phyloP scores from a whole-genome alignment of 2,329 filamentous ascomycete species.

The Hymenoscyphus fraxineus region DNA sequence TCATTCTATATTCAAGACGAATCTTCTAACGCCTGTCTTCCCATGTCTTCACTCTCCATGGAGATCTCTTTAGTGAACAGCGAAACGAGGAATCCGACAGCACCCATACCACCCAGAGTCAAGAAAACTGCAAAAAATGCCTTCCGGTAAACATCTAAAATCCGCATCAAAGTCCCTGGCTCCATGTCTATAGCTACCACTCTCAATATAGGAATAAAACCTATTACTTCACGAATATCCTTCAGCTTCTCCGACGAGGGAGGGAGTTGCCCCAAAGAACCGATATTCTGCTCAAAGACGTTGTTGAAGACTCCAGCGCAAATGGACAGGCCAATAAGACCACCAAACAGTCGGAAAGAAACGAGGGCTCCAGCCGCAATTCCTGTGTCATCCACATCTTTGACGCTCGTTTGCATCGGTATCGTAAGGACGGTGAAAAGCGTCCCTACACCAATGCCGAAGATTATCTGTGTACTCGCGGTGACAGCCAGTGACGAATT shows the following conservation, averaged over 20 bases:
- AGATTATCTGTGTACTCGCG: conserved; percentile 30
- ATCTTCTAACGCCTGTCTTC: conserved; percentile 4
- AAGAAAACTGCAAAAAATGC: conserved; percentile 8
- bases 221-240: conserved; percentile 8
- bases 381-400: conserved; percentile 35
- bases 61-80: conserved; percentile 11
- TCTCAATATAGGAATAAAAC: conserved; percentile 15
- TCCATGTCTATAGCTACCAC: background rate
- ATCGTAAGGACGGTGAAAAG: conserved; percentile 17
- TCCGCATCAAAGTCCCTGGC: background rate
- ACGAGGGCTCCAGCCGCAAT: conserved; percentile 36
- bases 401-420: conserved; percentile 36
- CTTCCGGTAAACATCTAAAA: conserved; percentile 7
- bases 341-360: conserved; percentile 38
- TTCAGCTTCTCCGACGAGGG: background rate
- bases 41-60: conserved; percentile 8
- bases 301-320: conserved; percentile 36
- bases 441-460: conserved; percentile 30
- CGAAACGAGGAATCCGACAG: conserved; percentile 8
- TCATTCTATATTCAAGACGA: background rate
- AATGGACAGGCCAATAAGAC: conserved; percentile 37
- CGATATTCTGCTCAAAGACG: conserved; percentile 23
- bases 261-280: conserved; percentile 3
- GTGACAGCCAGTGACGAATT: conserved; percentile 9
- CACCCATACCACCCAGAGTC: background rate